Evolutionary conservation across 176 grass and related monocot genomes (phyloP), one percentile per base, ranked within the genome.

Genomic region (Aegilops tauschii): DNA sequence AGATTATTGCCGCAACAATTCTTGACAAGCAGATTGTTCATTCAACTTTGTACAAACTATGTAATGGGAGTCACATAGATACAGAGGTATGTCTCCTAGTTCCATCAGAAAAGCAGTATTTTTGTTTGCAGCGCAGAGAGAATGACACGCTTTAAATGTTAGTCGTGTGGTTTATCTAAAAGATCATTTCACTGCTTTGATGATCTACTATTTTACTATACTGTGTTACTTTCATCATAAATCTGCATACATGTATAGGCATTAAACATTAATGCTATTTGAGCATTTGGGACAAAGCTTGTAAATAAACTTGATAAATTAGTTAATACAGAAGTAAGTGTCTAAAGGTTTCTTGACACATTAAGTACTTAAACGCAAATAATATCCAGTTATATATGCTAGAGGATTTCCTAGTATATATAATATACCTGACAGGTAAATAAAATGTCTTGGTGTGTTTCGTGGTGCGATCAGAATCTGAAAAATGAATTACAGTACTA

Each of bases 1-100:
- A 97, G 95, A 94, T 97, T 88, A 91, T 88, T 72, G 92, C 92
- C 50, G 86, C 37, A 5, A 92, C 88, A 25, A 94, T 94, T 88
- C 81, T 92, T 74, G 92, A 93, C 86, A 94, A 97, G 88, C 90
- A 87, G 80, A 71, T 91, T 61, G 90, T 88, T 87, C 90, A 93
- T 78, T 69, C 68, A 89, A 92, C 87, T 84, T 80, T 94, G 65
- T 97, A 93, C 86, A 94, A 89, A 78, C 88, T 97, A 61, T 97
- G 88, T 88, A 92, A 89, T 78, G 90, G 93, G 1, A 88, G 91
- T n/a, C 94, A 88, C 76, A 87, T 52, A 52, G 73, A 76, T 76
- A 30, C 25, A 76, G 73, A 76, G 73, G 73, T 75, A 8, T 10
- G 73, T 67, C 70, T 47, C 35, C 67, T 79, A 67, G 29, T 37